phyloP scores from a whole-genome alignment of 352 stramenopile genomes.

The Phytopythium cucurbitacearum region DNA sequence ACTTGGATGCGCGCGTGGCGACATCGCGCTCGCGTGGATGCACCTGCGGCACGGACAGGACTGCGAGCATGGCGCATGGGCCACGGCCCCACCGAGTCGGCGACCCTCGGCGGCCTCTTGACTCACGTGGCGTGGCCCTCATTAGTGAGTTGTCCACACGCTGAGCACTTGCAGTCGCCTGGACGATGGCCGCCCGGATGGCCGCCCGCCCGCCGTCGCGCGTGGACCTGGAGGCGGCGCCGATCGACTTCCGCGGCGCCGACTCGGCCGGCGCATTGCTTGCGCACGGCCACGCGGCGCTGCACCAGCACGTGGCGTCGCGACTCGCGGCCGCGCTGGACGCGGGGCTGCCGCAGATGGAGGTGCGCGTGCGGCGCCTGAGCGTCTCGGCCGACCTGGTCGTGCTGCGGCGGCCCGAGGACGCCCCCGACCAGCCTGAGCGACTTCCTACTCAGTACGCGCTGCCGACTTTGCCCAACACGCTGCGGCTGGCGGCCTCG shows the following conservation, averaged over 20 bases:
- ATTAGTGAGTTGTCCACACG: too few species aligned
- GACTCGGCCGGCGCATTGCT: conserved; percentile 9
- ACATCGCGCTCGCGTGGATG: too few species aligned
- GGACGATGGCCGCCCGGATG: background rate
- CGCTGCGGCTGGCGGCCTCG: conserved; percentile 1
- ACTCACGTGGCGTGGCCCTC: too few species aligned
- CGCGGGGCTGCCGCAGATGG: conserved; percentile 19
- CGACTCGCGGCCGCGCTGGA: conserved; percentile 23
- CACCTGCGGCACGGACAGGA: too few species aligned
- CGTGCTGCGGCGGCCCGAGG: conserved; percentile 5
- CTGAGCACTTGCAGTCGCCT: too few species aligned
- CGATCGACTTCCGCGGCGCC: conserved; percentile 1
- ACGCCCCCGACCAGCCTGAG: background rate
- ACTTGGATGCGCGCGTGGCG: too few species aligned
- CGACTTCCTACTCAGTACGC: background rate
- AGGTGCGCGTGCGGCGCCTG: conserved; percentile 38
- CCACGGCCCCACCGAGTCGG: too few species aligned
- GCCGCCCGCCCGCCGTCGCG: background rate
- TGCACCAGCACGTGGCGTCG: conserved; percentile 24
- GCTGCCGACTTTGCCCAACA: conserved; percentile 16
- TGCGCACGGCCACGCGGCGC: conserved; percentile 17
- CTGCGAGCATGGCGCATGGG: too few species aligned
- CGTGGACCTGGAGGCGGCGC: conserved; percentile 2
- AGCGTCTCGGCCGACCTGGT: conserved; percentile 23
- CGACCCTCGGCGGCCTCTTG: too few species aligned